phyloP scores from a whole-genome alignment of 2,329 filamentous ascomycete species.

The Ophiostoma novo-ulmi region DNA sequence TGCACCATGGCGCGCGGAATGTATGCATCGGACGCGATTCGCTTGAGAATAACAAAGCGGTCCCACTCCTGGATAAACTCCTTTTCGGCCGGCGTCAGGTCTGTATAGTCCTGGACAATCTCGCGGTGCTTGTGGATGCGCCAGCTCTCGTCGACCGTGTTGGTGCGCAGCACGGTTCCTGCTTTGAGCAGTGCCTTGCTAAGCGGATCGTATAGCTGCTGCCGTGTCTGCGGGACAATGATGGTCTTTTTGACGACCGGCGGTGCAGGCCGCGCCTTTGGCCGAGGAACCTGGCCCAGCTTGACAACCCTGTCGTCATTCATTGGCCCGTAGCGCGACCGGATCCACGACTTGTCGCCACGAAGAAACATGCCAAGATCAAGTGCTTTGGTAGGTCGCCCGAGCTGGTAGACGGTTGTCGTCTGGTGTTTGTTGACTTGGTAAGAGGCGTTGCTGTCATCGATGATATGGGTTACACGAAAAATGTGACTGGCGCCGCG shows the following conservation, averaged over 20 bases:
- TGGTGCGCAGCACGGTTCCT: conserved; percentile 44
- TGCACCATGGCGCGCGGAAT: conserved; percentile 48
- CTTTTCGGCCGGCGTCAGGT: conserved; percentile 50
- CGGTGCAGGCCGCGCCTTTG: neutral
- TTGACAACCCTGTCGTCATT: conserved; percentile 32
- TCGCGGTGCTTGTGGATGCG: conserved; percentile 56
- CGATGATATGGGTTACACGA: conserved; percentile 35
- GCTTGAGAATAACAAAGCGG: conserved; percentile 48
- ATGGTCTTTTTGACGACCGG: neutral
- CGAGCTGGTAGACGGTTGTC: conserved; percentile 43
- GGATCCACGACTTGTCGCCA: conserved; percentile 45
- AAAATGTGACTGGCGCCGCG: conserved; percentile 34
- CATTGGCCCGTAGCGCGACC: conserved; percentile 39
- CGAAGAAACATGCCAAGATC: conserved; percentile 42
- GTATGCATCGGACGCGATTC: conserved; percentile 48
- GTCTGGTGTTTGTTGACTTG: conserved; percentile 32
- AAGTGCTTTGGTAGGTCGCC: conserved; percentile 41
- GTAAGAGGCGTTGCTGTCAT: conserved; percentile 23
- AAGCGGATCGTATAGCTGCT: conserved; percentile 53
- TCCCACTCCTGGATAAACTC: conserved; percentile 58
- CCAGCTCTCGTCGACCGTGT: conserved; percentile 46
- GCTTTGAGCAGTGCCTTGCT: conserved; percentile 50
- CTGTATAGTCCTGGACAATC: conserved; percentile 52
- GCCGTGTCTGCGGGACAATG: conserved; percentile 44
- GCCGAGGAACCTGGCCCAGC: neutral